phyloP scores from a whole-genome alignment of 768 basidiomycete species.

The Leccinellum rugosiceps region DNA sequence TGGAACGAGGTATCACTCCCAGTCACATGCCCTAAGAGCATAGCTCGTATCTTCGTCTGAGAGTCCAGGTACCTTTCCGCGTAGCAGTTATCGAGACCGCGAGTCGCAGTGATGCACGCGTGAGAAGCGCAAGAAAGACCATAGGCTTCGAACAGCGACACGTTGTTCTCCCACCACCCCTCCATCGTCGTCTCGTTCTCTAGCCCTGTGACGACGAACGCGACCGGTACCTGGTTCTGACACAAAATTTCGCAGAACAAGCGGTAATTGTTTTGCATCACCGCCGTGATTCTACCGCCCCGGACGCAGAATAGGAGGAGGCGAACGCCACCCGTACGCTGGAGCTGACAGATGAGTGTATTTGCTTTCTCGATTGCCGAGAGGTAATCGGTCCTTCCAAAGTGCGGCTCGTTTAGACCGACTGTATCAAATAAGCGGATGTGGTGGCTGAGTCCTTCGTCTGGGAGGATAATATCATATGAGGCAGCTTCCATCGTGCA shows the following conservation, averaged over 20 bases:
- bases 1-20: slow-evolving; percentile 16
- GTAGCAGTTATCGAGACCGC: slow-evolving; percentile 23
- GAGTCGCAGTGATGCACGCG: slow-evolving; percentile 38
- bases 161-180: slow-evolving; percentile 34
- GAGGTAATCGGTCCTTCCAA: slow-evolving; percentile 22
- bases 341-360: slow-evolving; percentile 34
- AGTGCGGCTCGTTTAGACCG: slow-evolving; percentile 30
- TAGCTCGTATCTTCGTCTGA: slow-evolving; percentile 20
- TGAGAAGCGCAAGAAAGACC: slow-evolving; percentile 28
- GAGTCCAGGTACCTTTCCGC: slow-evolving; percentile 34
- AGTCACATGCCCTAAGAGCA: slow-evolving; percentile 20
- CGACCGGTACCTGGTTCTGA: slow-evolving; percentile 30
- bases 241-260: slow-evolving; percentile 31
- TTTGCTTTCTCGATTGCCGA: slow-evolving; percentile 32
- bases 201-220: slow-evolving; percentile 30
- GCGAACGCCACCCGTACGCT: slow-evolving; percentile 28
- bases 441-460: slow-evolving; percentile 14
- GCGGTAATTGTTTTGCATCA: slow-evolving; percentile 30
- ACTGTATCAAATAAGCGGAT: slow-evolving; percentile 34
- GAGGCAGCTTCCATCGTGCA: slow-evolving; percentile 33
- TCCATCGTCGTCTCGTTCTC: slow-evolving; percentile 35
- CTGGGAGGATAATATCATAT: slow-evolving; percentile 26
- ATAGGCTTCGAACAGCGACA: slow-evolving; percentile 27
- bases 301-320: slow-evolving; percentile 36
- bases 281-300: slow-evolving; percentile 29